Evolutionary conservation across 169 alveolate genomes (phyloP).

Genomic region (Plasmodium gallinaceum): DNA sequence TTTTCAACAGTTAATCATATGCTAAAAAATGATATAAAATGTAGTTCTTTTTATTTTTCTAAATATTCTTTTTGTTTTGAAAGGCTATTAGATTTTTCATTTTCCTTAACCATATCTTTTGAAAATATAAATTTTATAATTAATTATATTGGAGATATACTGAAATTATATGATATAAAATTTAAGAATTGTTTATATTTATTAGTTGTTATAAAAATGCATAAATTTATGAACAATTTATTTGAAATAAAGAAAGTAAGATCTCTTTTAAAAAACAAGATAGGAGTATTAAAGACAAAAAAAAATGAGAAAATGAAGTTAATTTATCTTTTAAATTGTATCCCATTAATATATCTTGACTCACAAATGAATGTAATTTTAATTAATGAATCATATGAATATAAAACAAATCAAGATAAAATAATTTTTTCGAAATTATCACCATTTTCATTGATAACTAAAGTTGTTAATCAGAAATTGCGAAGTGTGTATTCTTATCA

Average conservation of each 20-base stretch:
- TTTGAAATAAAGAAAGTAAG: slow-evolving; percentile 62
- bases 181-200: slow-evolving; percentile 53
- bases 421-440: slow-evolving; percentile 64
- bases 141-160: slow-evolving; percentile 51
- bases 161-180: slow-evolving; percentile 29
- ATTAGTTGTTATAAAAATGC: slow-evolving; percentile 42
- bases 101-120: slow-evolving; percentile 39
- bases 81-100: slow-evolving; percentile 46
- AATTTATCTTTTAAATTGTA: slow-evolving; percentile 38
- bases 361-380: slow-evolving; percentile 73
- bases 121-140: slow-evolving; percentile 41
- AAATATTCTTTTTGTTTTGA: slow-evolving; percentile 74
- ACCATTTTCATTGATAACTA: slow-evolving; percentile 40
- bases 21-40: slow-evolving; percentile 18
- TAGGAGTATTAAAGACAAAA: background rate
- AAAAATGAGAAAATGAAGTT: slow-evolving; percentile 16
- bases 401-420: slow-evolving; percentile 29
- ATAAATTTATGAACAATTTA: slow-evolving; percentile 55
- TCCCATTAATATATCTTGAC: slow-evolving; percentile 60
- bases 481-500: slow-evolving; percentile 60
- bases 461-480: slow-evolving; percentile 25
- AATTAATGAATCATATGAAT: slow-evolving; percentile 60
- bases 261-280: slow-evolving; percentile 25
- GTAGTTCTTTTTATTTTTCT: slow-evolving; percentile 37
- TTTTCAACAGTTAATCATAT: slow-evolving; percentile 57